Conservation (phyloP, 352 stramenopile species). For the Phytophthora brassicae region DNA sequence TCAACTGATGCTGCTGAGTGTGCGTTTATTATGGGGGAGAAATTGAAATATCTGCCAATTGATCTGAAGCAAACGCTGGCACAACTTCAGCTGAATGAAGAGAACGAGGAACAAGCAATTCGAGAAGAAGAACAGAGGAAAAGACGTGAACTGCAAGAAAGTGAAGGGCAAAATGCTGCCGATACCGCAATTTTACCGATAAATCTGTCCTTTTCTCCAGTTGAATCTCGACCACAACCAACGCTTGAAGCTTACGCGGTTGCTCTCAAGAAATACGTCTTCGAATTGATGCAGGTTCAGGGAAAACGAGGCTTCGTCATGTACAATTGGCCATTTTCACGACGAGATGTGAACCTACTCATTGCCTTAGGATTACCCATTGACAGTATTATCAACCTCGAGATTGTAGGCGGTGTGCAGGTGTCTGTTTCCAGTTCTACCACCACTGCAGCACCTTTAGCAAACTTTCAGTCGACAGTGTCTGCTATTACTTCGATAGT, state of each 20-base stretch:
- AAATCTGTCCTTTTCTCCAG: too few relatives aligned
- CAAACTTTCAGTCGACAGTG: not conserved
- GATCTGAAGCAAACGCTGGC: slow-evolving; percentile 37
- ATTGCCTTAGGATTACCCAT: slow-evolving; percentile 48
- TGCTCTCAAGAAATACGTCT: slow-evolving; percentile 19
- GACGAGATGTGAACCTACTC: slow-evolving; percentile 43
- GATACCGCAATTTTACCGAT: too few relatives aligned
- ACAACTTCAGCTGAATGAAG: slow-evolving; percentile 23
- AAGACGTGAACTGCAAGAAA: slow-evolving; percentile 11
- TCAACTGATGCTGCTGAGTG: slow-evolving; percentile 40
- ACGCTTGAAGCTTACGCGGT: slow-evolving; percentile 20
- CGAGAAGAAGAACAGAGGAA: slow-evolving; percentile 17
- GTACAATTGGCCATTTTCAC: slow-evolving; percentile 59
- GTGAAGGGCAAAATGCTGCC: slow-evolving; percentile 15
- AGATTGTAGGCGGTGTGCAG: slow-evolving; percentile 17
- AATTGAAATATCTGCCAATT: slow-evolving; percentile 49
- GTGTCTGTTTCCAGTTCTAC: not conserved
- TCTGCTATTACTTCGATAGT: not conserved
- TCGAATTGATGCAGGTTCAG: slow-evolving; percentile 12
- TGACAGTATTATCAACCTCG: slow-evolving; percentile 62
- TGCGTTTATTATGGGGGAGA: slow-evolving; percentile 37
- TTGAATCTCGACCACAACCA: slow-evolving; percentile 5
- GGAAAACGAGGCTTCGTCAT: slow-evolving; percentile 49
- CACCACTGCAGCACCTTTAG: not conserved
- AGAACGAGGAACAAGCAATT: slow-evolving; percentile 13